phyloP scores from a whole-genome alignment of 352 stramenopile genomes.

The Pythium phragmitis region DNA sequence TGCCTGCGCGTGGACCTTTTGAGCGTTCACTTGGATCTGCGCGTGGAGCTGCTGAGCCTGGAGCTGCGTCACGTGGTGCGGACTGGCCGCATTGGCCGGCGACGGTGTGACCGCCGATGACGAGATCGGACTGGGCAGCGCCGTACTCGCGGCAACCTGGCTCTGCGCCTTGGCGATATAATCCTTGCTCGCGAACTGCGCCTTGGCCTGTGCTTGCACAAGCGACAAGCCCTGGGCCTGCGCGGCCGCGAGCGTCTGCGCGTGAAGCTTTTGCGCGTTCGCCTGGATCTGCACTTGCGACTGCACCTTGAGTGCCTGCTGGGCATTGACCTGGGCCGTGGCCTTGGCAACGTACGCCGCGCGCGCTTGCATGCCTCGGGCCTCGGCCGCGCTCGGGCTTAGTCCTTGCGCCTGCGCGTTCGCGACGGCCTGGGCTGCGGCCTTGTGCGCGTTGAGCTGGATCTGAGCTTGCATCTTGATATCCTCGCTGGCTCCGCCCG shows the following conservation, averaged over 20 bases:
- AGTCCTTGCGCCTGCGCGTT: slow-evolving; percentile 80
- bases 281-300: slow-evolving; percentile 89
- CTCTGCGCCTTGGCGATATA: slow-evolving; percentile 89
- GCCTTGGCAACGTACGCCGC: slow-evolving; percentile 85
- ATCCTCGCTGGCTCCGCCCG: slow-evolving; percentile 43
- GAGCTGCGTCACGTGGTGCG: slow-evolving; percentile 55
- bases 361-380: slow-evolving; percentile 77
- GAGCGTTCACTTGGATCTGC: slow-evolving; percentile 88
- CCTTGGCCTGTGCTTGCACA: slow-evolving; percentile 84
- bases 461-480: slow-evolving; percentile 85
- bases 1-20: slow-evolving; percentile 88
- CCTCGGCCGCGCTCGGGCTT: slow-evolving; percentile 62
- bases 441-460: slow-evolving; percentile 83
- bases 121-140: slow-evolving; percentile 46
- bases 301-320: slow-evolving; percentile 80
- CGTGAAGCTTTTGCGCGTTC: slow-evolving; percentile 87
- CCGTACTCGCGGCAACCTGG: slow-evolving; percentile 62
- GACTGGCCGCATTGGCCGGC: slow-evolving; percentile 48
- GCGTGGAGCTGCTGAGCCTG: slow-evolving; percentile 80
- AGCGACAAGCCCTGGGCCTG: slow-evolving; percentile 85
- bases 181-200: slow-evolving; percentile 86
- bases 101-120: slow-evolving; percentile 34
- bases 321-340: slow-evolving; percentile 81
- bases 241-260: slow-evolving; percentile 77
- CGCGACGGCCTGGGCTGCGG: slow-evolving; percentile 72